phyloP scores from a whole-genome alignment of 768 basidiomycete species.

The Postia placenta region DNA sequence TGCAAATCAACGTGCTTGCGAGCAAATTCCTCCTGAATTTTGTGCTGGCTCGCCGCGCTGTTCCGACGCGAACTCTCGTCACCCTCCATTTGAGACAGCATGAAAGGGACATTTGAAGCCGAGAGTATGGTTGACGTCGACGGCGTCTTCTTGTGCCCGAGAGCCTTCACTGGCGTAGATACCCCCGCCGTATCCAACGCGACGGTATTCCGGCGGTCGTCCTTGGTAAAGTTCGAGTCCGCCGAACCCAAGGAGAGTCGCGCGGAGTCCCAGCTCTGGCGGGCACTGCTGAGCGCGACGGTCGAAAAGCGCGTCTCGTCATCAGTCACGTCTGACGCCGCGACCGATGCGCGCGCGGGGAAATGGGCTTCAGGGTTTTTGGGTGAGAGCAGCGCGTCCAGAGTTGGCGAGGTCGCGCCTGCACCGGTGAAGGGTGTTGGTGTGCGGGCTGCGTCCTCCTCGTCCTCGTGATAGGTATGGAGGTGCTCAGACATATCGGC shows the following conservation, averaged over 20 bases:
- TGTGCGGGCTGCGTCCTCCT: neutral
- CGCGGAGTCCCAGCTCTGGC: conserved; percentile 26
- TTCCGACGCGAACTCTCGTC: conserved; percentile 32
- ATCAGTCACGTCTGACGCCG: conserved; percentile 62
- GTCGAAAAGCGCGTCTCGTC: conserved; percentile 47
- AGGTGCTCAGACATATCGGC: conserved; percentile 1
- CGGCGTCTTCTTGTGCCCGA: conserved; percentile 53
- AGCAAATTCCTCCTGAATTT: conserved; percentile 72
- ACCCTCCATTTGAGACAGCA: conserved; percentile 40
- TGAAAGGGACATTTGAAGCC: conserved; percentile 43
- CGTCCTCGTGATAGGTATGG: neutral
- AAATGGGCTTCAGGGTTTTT: conserved; percentile 17
- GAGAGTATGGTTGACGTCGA: conserved; percentile 57
- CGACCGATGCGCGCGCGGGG: conserved; percentile 33
- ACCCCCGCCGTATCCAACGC: conserved; percentile 7
- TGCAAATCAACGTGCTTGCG: conserved; percentile 55
- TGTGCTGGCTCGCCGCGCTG: conserved; percentile 60
- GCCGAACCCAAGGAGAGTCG: conserved; percentile 19
- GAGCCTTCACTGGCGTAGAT: conserved; percentile 14
- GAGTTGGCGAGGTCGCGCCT: conserved; percentile 10
- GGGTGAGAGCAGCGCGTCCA: conserved; percentile 27
- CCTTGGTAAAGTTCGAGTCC: conserved; percentile 19
- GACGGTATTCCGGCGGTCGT: conserved; percentile 27
- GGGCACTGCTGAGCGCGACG: conserved; percentile 35
- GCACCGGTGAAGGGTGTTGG: conserved; percentile 9